Conservation (phyloP, 257 asterid genomes). For the Eustoma russellianum region DNA sequence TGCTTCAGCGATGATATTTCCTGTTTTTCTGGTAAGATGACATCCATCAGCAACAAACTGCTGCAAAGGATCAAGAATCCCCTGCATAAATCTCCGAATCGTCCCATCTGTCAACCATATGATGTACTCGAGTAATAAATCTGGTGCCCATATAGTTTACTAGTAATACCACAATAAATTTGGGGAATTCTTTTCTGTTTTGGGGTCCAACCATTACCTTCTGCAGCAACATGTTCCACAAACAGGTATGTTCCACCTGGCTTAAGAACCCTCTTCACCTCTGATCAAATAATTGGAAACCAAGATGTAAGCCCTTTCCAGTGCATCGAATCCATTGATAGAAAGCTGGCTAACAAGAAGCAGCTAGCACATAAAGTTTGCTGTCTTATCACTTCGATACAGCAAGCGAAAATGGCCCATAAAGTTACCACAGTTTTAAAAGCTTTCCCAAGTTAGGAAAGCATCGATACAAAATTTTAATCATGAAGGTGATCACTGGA, state of each 20-base stretch:
- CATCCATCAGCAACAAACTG: constrained; percentile 73
- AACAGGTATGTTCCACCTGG: constrained; percentile 81
- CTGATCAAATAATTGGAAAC: constrained; percentile 22
- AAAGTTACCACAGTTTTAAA: too few species aligned
- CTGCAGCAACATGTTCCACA: constrained; percentile 83
- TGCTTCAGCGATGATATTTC: constrained; percentile 34
- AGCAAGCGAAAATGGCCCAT: too few species aligned
- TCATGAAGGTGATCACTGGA: too few species aligned
- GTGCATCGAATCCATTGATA: too few species aligned
- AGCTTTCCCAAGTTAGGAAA: too few species aligned
- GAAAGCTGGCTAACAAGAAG: too few species aligned
- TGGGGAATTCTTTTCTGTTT: too few species aligned
- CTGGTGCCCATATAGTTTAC: not conserved
- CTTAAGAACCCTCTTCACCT: constrained; percentile 79
- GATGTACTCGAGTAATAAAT: not conserved
- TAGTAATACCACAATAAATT: not conserved
- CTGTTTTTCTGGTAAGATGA: constrained; percentile 58
- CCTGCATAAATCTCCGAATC: constrained; percentile 42
- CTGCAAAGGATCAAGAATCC: constrained; percentile 76
- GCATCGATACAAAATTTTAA: too few species aligned
- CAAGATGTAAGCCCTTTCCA: not conserved
- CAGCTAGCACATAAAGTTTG: too few species aligned
- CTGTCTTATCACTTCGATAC: too few species aligned
- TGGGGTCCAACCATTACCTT: constrained; percentile 33
- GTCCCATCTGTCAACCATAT: constrained; percentile 52